Base-by-base conservation (phyloP, 441 rosid genomes). In the Raphanus hybrid region DNA sequence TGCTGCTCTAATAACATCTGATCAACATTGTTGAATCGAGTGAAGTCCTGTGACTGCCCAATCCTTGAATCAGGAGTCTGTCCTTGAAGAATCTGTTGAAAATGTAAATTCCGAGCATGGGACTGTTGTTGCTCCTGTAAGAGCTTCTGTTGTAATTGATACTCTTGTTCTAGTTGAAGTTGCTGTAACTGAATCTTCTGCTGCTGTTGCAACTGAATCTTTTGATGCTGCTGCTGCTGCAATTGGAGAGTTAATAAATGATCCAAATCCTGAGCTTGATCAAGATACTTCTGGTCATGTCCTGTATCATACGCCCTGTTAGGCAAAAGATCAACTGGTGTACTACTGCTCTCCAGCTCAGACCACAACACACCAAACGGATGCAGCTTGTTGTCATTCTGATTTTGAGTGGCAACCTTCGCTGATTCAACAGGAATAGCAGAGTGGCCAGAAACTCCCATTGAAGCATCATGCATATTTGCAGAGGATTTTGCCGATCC, bases 331-430 rank as follows among this genome's bases (percentile, higher is more conserved):
- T 78, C 78, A 74, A 68, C 86, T 71, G 87, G 85, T 76, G 85
- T 71, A 78, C 75, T 81, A 65, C 86, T 67, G 64, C 83, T 80
- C 85, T 89, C 96, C 75, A 93, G 87, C 85, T 95, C 95, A 29
- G 98, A 91, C 96, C 91, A 88, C 71, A 90, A 80, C 80, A 90
- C 82, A 70, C 98, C 95, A 87, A 95, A 89, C 14, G 93, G 96
- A 65, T 90, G 93, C 82, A 89, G 72, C 85, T 86, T 91, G 14
- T 73, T 73, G 70, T 92, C 93, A 71, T 82, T 84, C 75, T 80
- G 88, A 80, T 79, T 80, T 41, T 78, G 80, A 71, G 79, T 65
- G 76, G 78, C 75, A 80, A 87, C 68, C 50, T 85, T 78, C 50
- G 81, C 54, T 55, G 81, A 60, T 58, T 86, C 87, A 82, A 78